Evolutionary conservation across 352 stramenopile genomes (phyloP).

Genomic region (Pilasporangium apinafurcum): DNA sequence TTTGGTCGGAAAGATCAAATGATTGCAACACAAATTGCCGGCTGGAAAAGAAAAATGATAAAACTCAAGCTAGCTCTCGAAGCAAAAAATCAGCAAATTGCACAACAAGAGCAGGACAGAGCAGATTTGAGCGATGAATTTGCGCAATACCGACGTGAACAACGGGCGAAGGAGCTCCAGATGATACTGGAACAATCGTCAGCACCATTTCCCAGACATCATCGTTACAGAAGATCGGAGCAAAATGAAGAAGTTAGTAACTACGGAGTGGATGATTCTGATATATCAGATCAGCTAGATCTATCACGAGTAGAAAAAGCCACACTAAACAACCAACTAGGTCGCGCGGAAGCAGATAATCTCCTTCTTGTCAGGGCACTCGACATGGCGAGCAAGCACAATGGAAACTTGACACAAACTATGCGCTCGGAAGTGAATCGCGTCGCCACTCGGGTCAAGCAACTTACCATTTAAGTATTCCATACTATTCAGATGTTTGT

Average conservation of each 20-base stretch:
- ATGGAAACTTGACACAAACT: slow-evolving; percentile 39
- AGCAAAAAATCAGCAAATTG: slow-evolving; percentile 29
- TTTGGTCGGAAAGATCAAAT: slow-evolving; percentile 18
- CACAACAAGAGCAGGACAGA: slow-evolving; percentile 20
- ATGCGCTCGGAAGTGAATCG: slow-evolving; percentile 52
- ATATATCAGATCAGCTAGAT: slow-evolving; percentile 13
- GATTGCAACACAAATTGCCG: slow-evolving; percentile 22
- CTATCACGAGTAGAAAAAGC: slow-evolving; percentile 40
- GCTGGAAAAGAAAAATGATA: slow-evolving; percentile 50
- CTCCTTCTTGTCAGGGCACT: slow-evolving; percentile 59
- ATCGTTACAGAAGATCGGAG: not conserved
- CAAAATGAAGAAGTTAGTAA: not conserved
- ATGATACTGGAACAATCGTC: slow-evolving; percentile 11
- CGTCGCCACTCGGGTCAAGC: slow-evolving; percentile 36
- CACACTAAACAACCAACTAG: slow-evolving; percentile 51
- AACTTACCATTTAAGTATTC: slow-evolving; percentile 1
- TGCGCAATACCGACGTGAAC: slow-evolving; percentile 16
- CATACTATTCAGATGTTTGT: not conserved
- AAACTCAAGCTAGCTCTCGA: slow-evolving; percentile 43
- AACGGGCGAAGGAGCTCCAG: slow-evolving; percentile 29
- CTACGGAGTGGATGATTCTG: not conserved
- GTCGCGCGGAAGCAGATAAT: slow-evolving; percentile 53
- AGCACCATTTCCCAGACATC: not conserved
- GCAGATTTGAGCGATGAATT: slow-evolving; percentile 19
- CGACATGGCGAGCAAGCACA: slow-evolving; percentile 41